Evolutionary conservation across 2,329 filamentous ascomycete genomes (phyloP).

Genomic region (Beauveria sp.): DNA sequence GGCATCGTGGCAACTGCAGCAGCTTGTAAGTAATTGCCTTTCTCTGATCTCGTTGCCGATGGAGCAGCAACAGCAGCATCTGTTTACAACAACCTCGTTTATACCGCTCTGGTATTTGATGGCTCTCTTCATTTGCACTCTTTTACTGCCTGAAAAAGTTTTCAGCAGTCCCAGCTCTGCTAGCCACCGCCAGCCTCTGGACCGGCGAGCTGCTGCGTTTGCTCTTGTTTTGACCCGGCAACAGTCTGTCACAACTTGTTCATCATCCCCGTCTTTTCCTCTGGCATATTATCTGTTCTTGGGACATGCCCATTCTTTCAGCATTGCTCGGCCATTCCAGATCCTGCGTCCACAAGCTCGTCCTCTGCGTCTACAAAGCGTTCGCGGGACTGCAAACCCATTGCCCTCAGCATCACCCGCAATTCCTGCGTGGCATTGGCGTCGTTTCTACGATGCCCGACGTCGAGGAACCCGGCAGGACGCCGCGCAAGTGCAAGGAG

Average conservation of each 20-base stretch:
- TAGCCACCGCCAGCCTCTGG: neutral
- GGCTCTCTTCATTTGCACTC: neutral
- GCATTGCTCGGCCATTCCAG: neutral
- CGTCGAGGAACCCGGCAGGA: neutral
- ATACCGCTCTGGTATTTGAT: no score
- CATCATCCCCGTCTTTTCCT: neutral
- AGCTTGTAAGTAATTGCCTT: slow-evolving; percentile 27
- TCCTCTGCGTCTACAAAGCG: neutral
- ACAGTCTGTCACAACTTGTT: neutral
- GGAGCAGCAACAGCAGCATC: neutral
- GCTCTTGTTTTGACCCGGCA: neutral
- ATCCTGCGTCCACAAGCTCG: neutral
- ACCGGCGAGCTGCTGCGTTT: slow-evolving; percentile 1
- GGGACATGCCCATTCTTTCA: neutral
- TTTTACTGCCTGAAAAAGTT: neutral
- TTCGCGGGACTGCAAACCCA: neutral
- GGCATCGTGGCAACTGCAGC: slow-evolving; percentile 28
- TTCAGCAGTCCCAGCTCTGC: neutral
- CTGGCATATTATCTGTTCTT: no score
- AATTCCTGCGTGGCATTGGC: neutral
- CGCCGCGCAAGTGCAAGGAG: slow-evolving; percentile 5
- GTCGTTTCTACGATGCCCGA: neutral
- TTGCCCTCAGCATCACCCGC: neutral
- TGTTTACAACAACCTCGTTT: neutral
- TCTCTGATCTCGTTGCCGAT: neutral